Percentiles rank a stretch among this genome's conserved stretches.
phyloP scores from a whole-genome alignment of 2,329 filamentous ascomycete species.

The Aureobasidium uvarum region DNA sequence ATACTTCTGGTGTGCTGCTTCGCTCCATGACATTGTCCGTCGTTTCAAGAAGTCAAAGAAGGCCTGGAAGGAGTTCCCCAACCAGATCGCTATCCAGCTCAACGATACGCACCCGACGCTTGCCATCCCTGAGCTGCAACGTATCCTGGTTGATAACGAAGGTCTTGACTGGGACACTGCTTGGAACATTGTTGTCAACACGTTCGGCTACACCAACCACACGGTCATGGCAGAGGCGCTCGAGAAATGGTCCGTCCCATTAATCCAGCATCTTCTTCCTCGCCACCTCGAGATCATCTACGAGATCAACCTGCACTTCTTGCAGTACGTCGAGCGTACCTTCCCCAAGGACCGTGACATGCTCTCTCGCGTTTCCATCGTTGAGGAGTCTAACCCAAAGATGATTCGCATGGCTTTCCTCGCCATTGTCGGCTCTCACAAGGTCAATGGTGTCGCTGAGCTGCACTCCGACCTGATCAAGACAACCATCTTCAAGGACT shows the following conservation, averaged over 20 bases:
- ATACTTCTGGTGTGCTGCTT: conserved; percentile 99
- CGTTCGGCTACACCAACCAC: conserved; percentile 97
- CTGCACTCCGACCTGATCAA: conserved; percentile 97
- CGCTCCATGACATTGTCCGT: conserved; percentile 91
- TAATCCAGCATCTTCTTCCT: conserved; percentile 89
- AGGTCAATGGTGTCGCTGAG: conserved; percentile 98
- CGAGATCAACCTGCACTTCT: conserved; percentile 93
- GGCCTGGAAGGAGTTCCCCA: conserved; percentile 86
- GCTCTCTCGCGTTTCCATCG: conserved; percentile 85
- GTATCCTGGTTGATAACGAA: conserved; percentile 85
- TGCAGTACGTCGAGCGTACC: conserved; percentile 83
- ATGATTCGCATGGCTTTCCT: conserved; percentile 98
- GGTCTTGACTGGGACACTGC: conserved; percentile 90
- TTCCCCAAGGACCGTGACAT: conserved; percentile 90
- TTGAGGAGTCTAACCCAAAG: conserved; percentile 94
- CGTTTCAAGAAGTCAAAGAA: conserved; percentile 97
- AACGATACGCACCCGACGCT: conserved; percentile 98
- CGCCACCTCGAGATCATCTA: conserved; percentile 97
- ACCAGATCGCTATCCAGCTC: conserved; percentile 94
- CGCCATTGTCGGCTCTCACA: conserved; percentile 95
- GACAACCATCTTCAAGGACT: conserved; percentile 99
- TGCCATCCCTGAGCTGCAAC: conserved; percentile 91
- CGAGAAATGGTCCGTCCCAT: conserved; percentile 96
- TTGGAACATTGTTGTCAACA: conserved; percentile 66
- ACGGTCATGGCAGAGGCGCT: conserved; percentile 94